Conservation (phyloP, 345 rosid genomes). For the Eucalyptus grandis region DNA sequence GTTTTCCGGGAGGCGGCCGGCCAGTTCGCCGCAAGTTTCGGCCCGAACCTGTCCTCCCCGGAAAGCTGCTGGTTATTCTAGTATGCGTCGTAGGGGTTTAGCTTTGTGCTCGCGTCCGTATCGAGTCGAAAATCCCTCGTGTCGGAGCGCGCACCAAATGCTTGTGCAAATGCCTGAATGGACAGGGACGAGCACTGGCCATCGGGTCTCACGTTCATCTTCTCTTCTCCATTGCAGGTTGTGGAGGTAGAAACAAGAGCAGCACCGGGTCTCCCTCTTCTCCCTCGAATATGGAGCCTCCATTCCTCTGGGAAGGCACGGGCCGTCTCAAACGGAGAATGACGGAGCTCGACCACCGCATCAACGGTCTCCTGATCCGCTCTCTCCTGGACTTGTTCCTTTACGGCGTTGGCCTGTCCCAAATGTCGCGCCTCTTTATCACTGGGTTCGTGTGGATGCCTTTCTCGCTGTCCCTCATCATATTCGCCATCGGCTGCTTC, state of each 20-base stretch:
- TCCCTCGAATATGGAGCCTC: background rate
- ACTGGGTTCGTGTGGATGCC: background rate
- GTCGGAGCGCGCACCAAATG: background rate
- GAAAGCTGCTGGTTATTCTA: too few species aligned
- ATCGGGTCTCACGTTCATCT: background rate
- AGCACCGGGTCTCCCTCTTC: background rate
- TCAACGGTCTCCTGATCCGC: background rate
- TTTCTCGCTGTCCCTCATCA: background rate
- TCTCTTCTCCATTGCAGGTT: background rate
- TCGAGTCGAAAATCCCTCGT: too few species aligned
- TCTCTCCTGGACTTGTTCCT: rapidly evolving
- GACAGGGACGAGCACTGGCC: background rate
- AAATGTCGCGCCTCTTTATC: background rate
- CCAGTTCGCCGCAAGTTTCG: too few species aligned
- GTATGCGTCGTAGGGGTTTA: too few species aligned
- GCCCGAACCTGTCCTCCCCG: too few species aligned
- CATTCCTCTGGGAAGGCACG: rapidly evolving
- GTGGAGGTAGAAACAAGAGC: background rate
- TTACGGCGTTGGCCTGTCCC: background rate
- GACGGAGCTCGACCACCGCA: background rate
- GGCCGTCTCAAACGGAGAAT: background rate
- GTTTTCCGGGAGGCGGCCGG: too few species aligned
- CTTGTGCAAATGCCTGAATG: background rate
- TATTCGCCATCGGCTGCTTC: background rate
- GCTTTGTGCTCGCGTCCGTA: too few species aligned